A percentile compares a stretch with the other conserved stretches of the same genome.
These are phyloP conservation scores for Pseudevernia furfuracea DNA, from an alignment of 495 filamentous ascomycete species.

Conservation along the genomic window DNA sequence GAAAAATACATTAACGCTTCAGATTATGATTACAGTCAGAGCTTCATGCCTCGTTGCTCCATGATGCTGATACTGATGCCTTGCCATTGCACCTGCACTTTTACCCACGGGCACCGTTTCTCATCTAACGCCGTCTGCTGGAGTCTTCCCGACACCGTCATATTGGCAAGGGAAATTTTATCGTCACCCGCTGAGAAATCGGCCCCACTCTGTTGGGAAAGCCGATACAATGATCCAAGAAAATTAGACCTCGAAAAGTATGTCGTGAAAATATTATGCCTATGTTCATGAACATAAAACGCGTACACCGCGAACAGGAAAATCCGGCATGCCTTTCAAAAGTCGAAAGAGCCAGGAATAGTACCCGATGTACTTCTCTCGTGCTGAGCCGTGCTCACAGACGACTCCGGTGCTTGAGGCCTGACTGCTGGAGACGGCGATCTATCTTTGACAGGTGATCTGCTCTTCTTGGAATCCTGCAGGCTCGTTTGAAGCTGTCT, in stretches of 20 bases:
- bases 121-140: background rate
- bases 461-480: constrained; percentile 17
- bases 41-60: constrained; percentile 13
- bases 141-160: background rate
- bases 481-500: constrained; percentile 21
- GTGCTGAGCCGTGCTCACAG: background rate
- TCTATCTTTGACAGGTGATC: constrained; percentile 14
- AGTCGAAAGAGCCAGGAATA: constrained; percentile 19
- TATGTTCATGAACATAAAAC: constrained; percentile 8
- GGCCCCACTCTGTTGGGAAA: background rate
- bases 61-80: constrained; percentile 9
- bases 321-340: background rate
- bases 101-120: constrained; percentile 3
- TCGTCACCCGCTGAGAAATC: background rate
- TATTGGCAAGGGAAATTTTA: background rate
- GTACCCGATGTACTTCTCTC: constrained; percentile 4
- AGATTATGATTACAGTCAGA: constrained; percentile 15
- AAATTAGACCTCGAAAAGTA: background rate
- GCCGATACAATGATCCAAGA: background rate
- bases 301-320: background rate
- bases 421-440: constrained; percentile 13
- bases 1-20: constrained; percentile 10
- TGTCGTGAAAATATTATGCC: background rate
- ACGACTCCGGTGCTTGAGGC: background rate
- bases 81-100: constrained; percentile 1